Base-by-base conservation (phyloP, 2,329 filamentous ascomycete species). In the Scolecobasidium constrictum region DNA sequence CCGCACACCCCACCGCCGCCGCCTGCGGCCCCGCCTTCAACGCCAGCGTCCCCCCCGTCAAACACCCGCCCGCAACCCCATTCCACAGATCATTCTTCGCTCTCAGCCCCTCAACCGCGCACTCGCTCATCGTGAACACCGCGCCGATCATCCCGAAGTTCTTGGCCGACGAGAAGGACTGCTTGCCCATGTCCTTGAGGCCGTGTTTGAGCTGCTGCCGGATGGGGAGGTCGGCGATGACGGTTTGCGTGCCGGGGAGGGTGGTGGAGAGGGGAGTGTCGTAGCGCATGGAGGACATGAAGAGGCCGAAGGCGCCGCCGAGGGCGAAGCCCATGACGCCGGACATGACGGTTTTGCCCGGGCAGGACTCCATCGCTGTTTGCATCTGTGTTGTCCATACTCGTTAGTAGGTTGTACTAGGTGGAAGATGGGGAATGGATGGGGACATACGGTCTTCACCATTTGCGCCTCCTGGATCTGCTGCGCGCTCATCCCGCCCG, bases 271-370 rank as follows among this genome's bases (percentile, higher is more conserved):
- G 81, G 46, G 90, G 85, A 0, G 88, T 95, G 61, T 98, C 92
- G 75, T 98, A 98, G 64, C 86, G 83, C 92, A 98, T 98, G 56
- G 85, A 92, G 46, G 88, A 86, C 90, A 96, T 98, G 71, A 98
- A 98, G 55, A 96, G 75, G 52, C 92, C 92, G 53, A 98, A 98
- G 35, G 93, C 71, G 55, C 87, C 92, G 49, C 92, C 92, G 51
- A 98, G 81, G 28, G 81, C 92, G 56, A 95, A 95, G 13, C 92
- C 92, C 77, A 93, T 93, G 18, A 83, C 85, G 45, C 90, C 92
- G 0, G 88, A 84, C 65, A 98, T 83, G 52, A 78, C 81, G 15
- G 86, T 84, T 64, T 98, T 98, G 45, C 81, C 81, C 18, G 82
- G 78, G 60, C 92, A 98, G 23, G 86, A 93, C 64, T 96, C 88